A percentile compares a stretch with the other conserved stretches of the same genome.
These are phyloP conservation scores for Staphylotrichum tortipilum DNA, from an alignment of 495 filamentous ascomycete species.

Conservation along the genomic window DNA sequence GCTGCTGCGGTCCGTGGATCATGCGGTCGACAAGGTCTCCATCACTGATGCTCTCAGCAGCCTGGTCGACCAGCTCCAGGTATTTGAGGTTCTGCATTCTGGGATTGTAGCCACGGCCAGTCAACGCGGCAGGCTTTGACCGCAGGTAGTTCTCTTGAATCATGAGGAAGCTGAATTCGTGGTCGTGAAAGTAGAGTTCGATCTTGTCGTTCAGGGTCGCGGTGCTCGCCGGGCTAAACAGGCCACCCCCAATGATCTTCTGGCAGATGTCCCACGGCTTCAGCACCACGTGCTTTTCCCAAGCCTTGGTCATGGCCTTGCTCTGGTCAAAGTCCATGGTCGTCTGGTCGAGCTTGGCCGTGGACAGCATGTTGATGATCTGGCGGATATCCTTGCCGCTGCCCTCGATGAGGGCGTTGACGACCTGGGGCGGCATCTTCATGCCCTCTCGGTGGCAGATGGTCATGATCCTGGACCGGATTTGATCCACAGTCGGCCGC, in stretches of 20 bases:
- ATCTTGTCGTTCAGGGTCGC: constrained; percentile 91
- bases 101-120: constrained; percentile 41
- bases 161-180: constrained; percentile 95
- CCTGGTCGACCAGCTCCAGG: constrained; percentile 75
- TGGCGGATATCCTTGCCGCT: constrained; percentile 93
- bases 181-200: constrained; percentile 98
- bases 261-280: constrained; percentile 97
- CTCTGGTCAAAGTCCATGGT: constrained; percentile 72
- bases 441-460: constrained; percentile 88
- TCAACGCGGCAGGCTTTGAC: constrained; percentile 60
- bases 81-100: constrained; percentile 65
- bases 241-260: constrained; percentile 80
- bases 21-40: constrained; percentile 94
- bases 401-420: constrained; percentile 91
- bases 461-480: constrained; percentile 82
- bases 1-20: constrained; percentile 96
- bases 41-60: constrained; percentile 91
- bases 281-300: constrained; percentile 94
- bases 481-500: constrained; percentile 79
- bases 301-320: constrained; percentile 89
- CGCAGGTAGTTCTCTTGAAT: constrained; percentile 95
- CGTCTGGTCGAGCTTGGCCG: constrained; percentile 75
- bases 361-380: constrained; percentile 97
- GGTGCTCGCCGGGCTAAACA: constrained; percentile 75
- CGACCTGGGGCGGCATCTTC: constrained; percentile 75